Percentiles rank a stretch among this genome's conserved stretches.
phyloP scores from a whole-genome alignment of 108 stramenopile genomes.

The Schizochytrium sp. region DNA sequence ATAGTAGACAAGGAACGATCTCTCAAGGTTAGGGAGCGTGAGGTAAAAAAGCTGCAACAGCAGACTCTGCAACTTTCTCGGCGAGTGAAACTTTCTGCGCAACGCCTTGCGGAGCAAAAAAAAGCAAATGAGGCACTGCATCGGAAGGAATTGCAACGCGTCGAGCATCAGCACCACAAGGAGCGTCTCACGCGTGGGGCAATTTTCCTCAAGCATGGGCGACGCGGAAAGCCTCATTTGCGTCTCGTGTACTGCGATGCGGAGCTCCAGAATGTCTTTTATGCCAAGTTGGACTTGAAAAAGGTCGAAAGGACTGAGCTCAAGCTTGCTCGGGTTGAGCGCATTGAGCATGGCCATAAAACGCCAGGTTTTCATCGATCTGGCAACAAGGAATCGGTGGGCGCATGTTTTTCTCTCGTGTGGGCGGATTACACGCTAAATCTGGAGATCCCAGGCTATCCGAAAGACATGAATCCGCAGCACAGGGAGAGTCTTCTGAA shows the following conservation, averaged over 20 bases:
- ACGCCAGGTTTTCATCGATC: background rate
- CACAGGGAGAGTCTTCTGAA: background rate
- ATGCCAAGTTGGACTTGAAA: background rate
- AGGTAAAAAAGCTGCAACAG: background rate
- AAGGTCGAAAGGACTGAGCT: background rate
- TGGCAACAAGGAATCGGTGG: background rate
- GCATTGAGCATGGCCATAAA: background rate
- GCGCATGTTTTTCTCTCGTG: background rate
- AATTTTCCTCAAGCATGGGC: background rate
- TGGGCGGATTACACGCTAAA: conserved; percentile 2
- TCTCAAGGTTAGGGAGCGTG: background rate
- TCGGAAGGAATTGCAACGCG: background rate
- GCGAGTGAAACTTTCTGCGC: background rate
- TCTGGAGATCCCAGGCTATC: background rate
- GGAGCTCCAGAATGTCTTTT: background rate
- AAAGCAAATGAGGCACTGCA: background rate
- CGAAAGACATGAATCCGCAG: background rate
- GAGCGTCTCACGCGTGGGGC: background rate
- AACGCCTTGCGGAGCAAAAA: background rate
- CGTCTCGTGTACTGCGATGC: background rate
- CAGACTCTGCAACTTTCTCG: background rate
- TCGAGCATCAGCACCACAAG: background rate
- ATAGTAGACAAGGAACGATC: background rate
- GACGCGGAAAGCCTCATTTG: background rate
- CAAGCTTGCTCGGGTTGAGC: background rate